Base-by-base conservation (phyloP, 805 yeast species). In the Scheffersomyces stipitis region DNA sequence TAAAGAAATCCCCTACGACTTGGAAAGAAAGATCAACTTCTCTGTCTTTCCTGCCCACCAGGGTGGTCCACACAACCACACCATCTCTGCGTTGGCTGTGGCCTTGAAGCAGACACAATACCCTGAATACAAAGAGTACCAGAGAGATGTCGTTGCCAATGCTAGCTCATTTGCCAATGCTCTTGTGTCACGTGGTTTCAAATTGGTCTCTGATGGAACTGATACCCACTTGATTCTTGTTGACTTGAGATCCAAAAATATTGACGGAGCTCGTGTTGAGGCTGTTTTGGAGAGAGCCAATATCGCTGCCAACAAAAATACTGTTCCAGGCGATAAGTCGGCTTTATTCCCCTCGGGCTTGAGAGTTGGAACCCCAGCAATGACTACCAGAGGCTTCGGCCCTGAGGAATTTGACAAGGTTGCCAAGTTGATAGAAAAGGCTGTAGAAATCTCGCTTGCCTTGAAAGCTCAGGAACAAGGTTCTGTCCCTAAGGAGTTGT, bases 21-120 rank as follows among this genome's bases (percentile, higher is more conserved):
- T 93, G 65, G 98, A 93, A 70, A 83, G 80, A 67, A 87, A 87
- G 64, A 90, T 93, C 71, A 93, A 93, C 78, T 93, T 93, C 68
- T 89, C 97, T 7, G 99, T 93, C 37, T 93, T 93, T 91, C 99
- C 99, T 57, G 99, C 96, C 51, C 99, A 93, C 71, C 99, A 93
- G 76, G 99, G 99, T 76, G 99, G 99, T 64, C 99, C 99, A 56
- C 98, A 93, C 73, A 93, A 93, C 77, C 99, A 93, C 73, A 93
- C 99, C 51, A 93, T 93, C 62, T 84, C 97, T 52, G 99, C 98
- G 24, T 73, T 93, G 56, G 97, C 98, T 13, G 93, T 90, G 47
- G 98, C 99, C 35, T 80, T 93, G 63, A 89, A 89, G 65, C 99
- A 93, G 74, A 95, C 96, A 43, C 75, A 80, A 47, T 73, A 87